Percentiles rank a stretch among this genome's conserved stretches.
phyloP scores from a whole-genome alignment of 1,139 yeast species.

The Magnusiomyces paraingens region DNA sequence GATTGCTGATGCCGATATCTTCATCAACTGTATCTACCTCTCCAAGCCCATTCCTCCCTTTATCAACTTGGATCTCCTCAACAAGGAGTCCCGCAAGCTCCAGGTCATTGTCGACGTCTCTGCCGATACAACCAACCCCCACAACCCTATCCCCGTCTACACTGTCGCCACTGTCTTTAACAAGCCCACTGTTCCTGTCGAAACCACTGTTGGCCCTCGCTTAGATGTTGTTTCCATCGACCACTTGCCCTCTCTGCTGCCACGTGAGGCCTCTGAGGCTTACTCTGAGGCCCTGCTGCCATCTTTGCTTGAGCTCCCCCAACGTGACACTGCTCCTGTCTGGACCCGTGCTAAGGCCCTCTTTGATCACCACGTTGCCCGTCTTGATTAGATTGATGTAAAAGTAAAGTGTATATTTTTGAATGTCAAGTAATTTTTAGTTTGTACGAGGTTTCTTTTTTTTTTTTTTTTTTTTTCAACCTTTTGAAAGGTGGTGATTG shows the following conservation, averaged over 20 bases:
- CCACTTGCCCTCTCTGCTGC: slow-evolving; percentile 89
- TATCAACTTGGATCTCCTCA: slow-evolving; percentile 61
- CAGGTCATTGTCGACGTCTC: slow-evolving; percentile 95
- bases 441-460: too few species aligned
- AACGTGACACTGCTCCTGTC: slow-evolving; percentile 75
- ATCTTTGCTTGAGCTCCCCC: slow-evolving; percentile 73
- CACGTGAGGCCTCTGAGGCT: slow-evolving; percentile 94
- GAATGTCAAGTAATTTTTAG: too few species aligned
- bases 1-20: slow-evolving; percentile 78
- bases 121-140: slow-evolving; percentile 97
- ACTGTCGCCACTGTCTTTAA: slow-evolving; percentile 81
- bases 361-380: slow-evolving; percentile 68
- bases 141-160: slow-evolving; percentile 95
- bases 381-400: slow-evolving; percentile 19
- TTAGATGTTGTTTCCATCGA: slow-evolving; percentile 93
- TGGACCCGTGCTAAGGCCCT: slow-evolving; percentile 86
- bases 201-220: slow-evolving; percentile 63
- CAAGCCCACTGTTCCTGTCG: slow-evolving; percentile 82
- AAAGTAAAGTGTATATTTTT: too few species aligned
- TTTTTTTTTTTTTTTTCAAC: too few species aligned
- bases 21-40: slow-evolving; percentile 91
- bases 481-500: too few species aligned
- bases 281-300: slow-evolving; percentile 85
- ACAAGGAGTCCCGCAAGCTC: slow-evolving; percentile 59
- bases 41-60: slow-evolving; percentile 93